Evolutionary conservation across 805 yeast genomes (phyloP).

Genomic region (Saccharomycopsis sp.): DNA sequence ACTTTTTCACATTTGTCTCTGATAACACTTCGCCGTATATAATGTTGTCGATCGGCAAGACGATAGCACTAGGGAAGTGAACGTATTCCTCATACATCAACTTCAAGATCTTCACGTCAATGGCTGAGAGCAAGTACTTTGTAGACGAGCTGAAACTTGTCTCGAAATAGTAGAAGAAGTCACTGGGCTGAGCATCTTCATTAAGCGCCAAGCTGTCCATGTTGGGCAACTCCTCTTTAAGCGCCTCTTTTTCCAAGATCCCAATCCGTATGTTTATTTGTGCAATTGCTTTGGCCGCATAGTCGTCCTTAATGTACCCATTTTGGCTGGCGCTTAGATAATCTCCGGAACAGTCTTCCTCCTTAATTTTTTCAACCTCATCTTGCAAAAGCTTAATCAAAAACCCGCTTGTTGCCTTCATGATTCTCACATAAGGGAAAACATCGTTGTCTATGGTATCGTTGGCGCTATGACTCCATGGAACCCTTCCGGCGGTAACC

Average conservation of each 20-base stretch:
- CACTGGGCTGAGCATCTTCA: constrained; percentile 7
- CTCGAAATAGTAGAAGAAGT: constrained; percentile 59
- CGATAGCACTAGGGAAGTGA: constrained; percentile 59
- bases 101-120: constrained; percentile 72
- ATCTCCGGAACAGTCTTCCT: constrained; percentile 24
- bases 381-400: constrained; percentile 45
- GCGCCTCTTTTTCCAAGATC: constrained; percentile 30
- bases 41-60: constrained; percentile 63
- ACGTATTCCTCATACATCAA: constrained; percentile 56
- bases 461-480: constrained; percentile 37
- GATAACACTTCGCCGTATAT: constrained; percentile 57
- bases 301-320: constrained; percentile 22
- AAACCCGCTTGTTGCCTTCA: constrained; percentile 57
- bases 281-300: constrained; percentile 46
- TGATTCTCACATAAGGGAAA: constrained; percentile 54
- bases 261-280: constrained; percentile 45
- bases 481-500: constrained; percentile 39
- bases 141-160: constrained; percentile 64
- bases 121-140: constrained; percentile 62
- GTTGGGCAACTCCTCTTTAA: constrained; percentile 6
- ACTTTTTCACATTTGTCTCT: constrained; percentile 46
- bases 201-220: constrained; percentile 15
- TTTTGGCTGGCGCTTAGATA: background rate
- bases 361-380: constrained; percentile 57
- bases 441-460: constrained; percentile 28